Percentiles rank a stretch among this genome's conserved stretches.
Conservation (phyloP, 306 rosid species). For the Coriaria nepalensis region DNA sequence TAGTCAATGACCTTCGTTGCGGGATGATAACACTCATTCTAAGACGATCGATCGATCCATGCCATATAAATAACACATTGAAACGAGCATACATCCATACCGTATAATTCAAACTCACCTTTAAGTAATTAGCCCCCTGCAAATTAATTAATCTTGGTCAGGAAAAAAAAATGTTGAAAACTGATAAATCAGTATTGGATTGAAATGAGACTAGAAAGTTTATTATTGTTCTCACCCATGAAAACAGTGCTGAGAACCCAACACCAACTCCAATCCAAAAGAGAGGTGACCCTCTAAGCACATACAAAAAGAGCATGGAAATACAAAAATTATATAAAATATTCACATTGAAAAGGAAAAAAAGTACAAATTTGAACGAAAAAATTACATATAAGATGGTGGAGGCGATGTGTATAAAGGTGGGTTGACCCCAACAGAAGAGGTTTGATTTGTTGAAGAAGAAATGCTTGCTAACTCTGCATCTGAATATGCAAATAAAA, state of each 20-base stretch:
- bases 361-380: background rate
- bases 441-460: constrained; percentile 46
- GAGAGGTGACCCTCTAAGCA: constrained; percentile 81
- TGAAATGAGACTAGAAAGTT: constrained; percentile 3
- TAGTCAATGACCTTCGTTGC: too few relatives aligned
- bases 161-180: constrained; percentile 15
- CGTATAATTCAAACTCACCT: constrained; percentile 51
- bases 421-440: constrained; percentile 73
- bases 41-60: background rate
- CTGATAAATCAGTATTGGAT: constrained; percentile 6
- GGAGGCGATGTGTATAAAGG: constrained; percentile 51
- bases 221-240: constrained; percentile 55
- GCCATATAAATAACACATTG: constrained; percentile 1
- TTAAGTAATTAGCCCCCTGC: constrained; percentile 62
- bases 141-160: constrained; percentile 22
- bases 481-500: constrained; percentile 3
- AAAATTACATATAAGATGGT: constrained; percentile 52
- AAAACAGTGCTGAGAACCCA: constrained; percentile 79
- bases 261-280: constrained; percentile 97
- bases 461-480: constrained; percentile 58
- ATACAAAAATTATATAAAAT: background rate
- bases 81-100: constrained; percentile 18
- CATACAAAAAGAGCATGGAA: background rate
- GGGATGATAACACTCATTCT: background rate
- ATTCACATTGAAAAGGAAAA: constrained; percentile 7